Percentiles rank a stretch among this genome's conserved stretches.
These are phyloP conservation scores for Akanthomyces muscarius DNA, from an alignment of 2,329 filamentous ascomycete genomes.

Conservation along the genomic window DNA sequence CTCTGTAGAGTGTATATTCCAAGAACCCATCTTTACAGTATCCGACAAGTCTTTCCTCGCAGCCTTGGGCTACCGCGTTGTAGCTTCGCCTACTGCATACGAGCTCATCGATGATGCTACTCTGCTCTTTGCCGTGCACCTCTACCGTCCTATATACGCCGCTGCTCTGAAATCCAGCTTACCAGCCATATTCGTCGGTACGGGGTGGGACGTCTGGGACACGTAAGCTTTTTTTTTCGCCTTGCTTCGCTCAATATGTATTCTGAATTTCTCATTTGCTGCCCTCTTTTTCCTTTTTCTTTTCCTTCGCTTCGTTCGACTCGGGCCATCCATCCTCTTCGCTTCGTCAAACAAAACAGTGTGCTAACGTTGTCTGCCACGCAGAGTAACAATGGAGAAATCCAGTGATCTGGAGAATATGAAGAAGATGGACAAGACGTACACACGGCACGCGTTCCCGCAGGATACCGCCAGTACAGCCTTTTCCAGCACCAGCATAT, in stretches of 20 bases:
- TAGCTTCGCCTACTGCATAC: conserved; percentile 51
- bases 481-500: conserved; percentile 40
- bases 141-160: conserved; percentile 52
- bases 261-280: background rate
- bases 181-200: conserved; percentile 57
- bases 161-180: conserved; percentile 41
- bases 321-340: background rate
- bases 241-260: conserved; percentile 2
- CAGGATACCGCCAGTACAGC: conserved; percentile 32
- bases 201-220: conserved; percentile 48
- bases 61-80: conserved; percentile 49
- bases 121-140: conserved; percentile 60
- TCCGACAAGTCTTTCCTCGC: conserved; percentile 50
- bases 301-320: background rate
- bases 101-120: conserved; percentile 43
- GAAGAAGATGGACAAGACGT: conserved; percentile 31
- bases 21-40: conserved; percentile 50
- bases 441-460: conserved; percentile 33
- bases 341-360: background rate
- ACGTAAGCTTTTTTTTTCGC: conserved; percentile 32
- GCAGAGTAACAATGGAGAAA: conserved; percentile 7
- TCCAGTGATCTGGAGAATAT: conserved; percentile 29
- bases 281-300: background rate
- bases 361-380: conserved; percentile 6
- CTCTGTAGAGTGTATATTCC: conserved; percentile 45